Evolutionary conservation across 169 alveolate genomes (phyloP), one percentile per base, ranked within the genome.

Genomic region (Plasmodium blacklocki): DNA sequence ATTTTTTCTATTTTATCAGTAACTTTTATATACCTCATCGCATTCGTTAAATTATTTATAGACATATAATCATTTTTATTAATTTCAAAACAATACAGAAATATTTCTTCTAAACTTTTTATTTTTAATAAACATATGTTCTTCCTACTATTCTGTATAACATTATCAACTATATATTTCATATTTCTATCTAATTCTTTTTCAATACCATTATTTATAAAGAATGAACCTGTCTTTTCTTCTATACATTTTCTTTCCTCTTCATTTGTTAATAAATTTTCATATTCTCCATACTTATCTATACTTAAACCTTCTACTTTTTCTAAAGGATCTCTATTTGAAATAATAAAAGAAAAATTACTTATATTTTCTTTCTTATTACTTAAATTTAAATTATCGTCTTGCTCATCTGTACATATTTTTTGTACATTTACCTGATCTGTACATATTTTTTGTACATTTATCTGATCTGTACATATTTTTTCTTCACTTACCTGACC

Each of bases 41-140:
- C 62, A 32, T 11, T 43, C 21, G n/a, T 39, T 29, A 76, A 68
- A 56, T 52, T 76, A 62, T 64, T 63, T 0, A 11, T 49, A 23
- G 19, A 32, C 26, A 52, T 72, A 32, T 32, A 32, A 21, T 23
- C 58, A 26, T 73, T 32, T 49, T 18, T 45, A 21, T 15, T 45
- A 1, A 18, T 14, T 49, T 18, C 78, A 52, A 63, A 49, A 15
- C 62, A 64, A 49, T 39, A 58, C 5, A 66, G 76, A 59, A 76
- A 76, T 43, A 76, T 7, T 59, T 76, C 78, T 23, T 29, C 62
- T 5, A 76, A 45, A 19, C 49, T 76, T 21, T 59, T 66, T 58
- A 76, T 26, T 58, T 76, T 76, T 56, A 76, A 5, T 21, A 52
- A 39, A 59, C 66, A 76, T 15, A 76, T 76, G 23, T 76, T 76